Evolutionary conservation across 768 basidiomycete genomes (phyloP).

Genomic region (Leccinum sublutescens): DNA sequence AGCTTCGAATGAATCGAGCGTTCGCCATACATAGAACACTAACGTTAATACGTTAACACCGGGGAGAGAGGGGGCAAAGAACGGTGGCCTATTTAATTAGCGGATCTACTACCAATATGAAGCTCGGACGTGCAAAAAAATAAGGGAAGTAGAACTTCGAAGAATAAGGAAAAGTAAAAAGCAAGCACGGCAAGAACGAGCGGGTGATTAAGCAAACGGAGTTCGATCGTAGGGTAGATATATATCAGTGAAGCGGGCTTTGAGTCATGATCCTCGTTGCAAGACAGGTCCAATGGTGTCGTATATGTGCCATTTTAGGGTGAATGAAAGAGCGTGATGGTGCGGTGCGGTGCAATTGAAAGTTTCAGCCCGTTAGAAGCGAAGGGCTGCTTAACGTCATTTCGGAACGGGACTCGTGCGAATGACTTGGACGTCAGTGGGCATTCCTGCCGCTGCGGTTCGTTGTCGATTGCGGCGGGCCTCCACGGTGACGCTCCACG

Average conservation of each 20-base stretch:
- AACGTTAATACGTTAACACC: not conserved
- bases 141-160: not conserved
- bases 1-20: not conserved
- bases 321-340: slow-evolving; percentile 23
- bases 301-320: slow-evolving; percentile 27
- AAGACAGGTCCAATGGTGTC: slow-evolving; percentile 17
- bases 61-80: not conserved
- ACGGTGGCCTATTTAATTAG: slow-evolving; percentile 9
- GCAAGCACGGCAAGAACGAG: slow-evolving; percentile 2
- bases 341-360: slow-evolving; percentile 1
- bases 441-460: slow-evolving; percentile 4
- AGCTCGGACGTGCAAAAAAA: slow-evolving; percentile 5
- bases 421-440: slow-evolving; percentile 14
- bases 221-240: slow-evolving; percentile 12
- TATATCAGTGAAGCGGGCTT: slow-evolving; percentile 5
- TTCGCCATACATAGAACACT: not conserved
- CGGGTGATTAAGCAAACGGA: slow-evolving; percentile 24
- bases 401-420: slow-evolving; percentile 11
- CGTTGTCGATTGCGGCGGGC: slow-evolving; percentile 39
- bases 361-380: slow-evolving; percentile 5
- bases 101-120: slow-evolving; percentile 20
- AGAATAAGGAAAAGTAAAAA: slow-evolving; percentile 3
- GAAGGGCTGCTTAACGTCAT: slow-evolving; percentile 19
- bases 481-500: slow-evolving; percentile 77
- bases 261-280: slow-evolving; percentile 32